Evolutionary conservation across 441 rosid species (phyloP), one percentile per base, ranked within the genome.

Genomic region (Croton setiger): DNA sequence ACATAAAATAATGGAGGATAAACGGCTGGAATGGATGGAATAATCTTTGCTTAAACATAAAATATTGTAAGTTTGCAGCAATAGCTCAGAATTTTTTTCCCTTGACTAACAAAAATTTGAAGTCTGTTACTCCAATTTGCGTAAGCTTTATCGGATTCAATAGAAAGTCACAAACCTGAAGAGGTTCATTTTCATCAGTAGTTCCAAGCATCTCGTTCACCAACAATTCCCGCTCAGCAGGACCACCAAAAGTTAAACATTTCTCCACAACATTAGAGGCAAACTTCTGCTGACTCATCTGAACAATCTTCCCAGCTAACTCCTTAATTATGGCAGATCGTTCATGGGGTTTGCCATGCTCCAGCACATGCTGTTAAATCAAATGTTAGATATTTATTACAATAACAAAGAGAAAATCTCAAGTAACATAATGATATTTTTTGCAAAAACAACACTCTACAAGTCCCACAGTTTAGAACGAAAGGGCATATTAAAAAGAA

Each of bases 201-300:
- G 85, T 75, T 60, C 94, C 94, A 55, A 88, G 91, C 91, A 88
- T 88, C 87, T 88, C 94, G 71, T 87, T 74, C 71, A 88, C 94
- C 80, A 88, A 78, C 15, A 69, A 71, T 80, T 85, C 85, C 64
- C 92, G 83, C 66, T 87, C 91, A 5, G 54, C 63, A 67, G 85
- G 80, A 56, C 80, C 72, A 27, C 94, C 87, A 81, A 86, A 88
- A 21, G 87, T 78, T 67, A 88, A 76, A 77, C 91, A 88, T 77
- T 88, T 88, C 79, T 87, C 91, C 53, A 88, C 76, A 33, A 88
- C 94, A 70, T 88, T 88, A 15, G 91, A 86, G 60, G 94, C 94
- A 67, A 88, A 88, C 74, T 88, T 88, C 80, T 88, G 94, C 80
- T 88, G 94, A 72, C 94, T 88, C 94, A 88, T 88, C 71, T 85